A percentile compares a stretch with the other conserved stretches of the same genome.
Conservation (phyloP, 202 grass and related monocot genomes). For the Carex arenaria region DNA sequence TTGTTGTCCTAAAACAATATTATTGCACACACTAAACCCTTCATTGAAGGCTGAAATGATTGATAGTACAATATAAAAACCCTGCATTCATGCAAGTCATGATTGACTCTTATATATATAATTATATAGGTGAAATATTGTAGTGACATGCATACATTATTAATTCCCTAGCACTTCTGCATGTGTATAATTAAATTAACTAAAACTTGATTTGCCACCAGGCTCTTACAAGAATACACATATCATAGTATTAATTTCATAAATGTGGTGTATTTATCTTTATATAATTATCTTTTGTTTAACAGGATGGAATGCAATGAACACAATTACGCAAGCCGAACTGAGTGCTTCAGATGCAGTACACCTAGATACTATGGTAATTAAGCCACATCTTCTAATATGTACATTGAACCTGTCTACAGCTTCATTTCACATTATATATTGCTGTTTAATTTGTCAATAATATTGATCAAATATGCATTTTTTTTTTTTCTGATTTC, state of each 20-base stretch:
- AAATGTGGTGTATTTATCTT: background rate
- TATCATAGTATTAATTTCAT: background rate
- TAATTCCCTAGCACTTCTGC: too few relatives aligned
- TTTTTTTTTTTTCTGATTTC: background rate
- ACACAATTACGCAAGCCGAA: slow-evolving; percentile 86
- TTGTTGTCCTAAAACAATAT: too few relatives aligned
- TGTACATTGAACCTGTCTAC: background rate
- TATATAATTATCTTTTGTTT: background rate
- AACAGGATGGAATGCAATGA: slow-evolving; percentile 55
- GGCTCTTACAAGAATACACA: too few relatives aligned
- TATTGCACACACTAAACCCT: too few relatives aligned
- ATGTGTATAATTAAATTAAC: too few relatives aligned
- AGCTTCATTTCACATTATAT: slow-evolving; percentile 22
- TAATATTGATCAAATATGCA: slow-evolving; percentile 6
- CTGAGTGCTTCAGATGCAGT: slow-evolving; percentile 68
- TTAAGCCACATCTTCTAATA: background rate
- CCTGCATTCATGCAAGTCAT: too few relatives aligned
- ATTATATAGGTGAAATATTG: too few relatives aligned
- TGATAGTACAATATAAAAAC: too few relatives aligned
- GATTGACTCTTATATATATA: too few relatives aligned
- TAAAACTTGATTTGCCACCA: too few relatives aligned
- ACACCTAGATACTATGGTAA: slow-evolving; percentile 62
- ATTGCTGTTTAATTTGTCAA: background rate
- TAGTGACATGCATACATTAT: too few relatives aligned
- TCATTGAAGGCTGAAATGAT: too few relatives aligned